Percentiles rank a stretch among this genome's conserved stretches.
phyloP scores from a whole-genome alignment of 768 basidiomycete species.

The Russula abietina region DNA sequence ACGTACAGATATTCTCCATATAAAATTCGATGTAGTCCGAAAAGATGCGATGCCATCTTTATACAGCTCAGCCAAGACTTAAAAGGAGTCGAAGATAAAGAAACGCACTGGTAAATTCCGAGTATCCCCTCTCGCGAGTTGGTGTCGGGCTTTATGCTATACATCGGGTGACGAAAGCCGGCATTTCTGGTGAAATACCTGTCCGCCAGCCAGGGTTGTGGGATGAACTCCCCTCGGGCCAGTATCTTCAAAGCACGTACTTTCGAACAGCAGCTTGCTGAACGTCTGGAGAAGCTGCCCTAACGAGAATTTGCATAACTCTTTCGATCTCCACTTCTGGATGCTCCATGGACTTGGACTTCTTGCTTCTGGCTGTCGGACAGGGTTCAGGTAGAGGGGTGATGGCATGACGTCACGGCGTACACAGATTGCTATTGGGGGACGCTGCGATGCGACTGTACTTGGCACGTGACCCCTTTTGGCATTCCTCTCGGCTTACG shows the following conservation, averaged over 20 bases:
- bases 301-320: slow-evolving; percentile 6
- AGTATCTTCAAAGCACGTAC: not conserved
- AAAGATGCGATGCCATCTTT: slow-evolving; percentile 5
- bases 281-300: slow-evolving; percentile 3
- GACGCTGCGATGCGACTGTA: too few species aligned
- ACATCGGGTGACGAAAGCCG: slow-evolving; percentile 54
- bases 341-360: slow-evolving; percentile 1
- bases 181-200: slow-evolving; percentile 52
- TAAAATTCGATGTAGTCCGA: not conserved
- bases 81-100: too few species aligned
- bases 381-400: not conserved
- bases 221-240: not conserved
- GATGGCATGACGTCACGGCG: not conserved
- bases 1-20: slow-evolving; percentile 1
- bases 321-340: not conserved
- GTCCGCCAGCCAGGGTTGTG: too few species aligned
- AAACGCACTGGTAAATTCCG: slow-evolving; percentile 51
- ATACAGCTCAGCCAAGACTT: not conserved
- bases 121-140: slow-evolving; percentile 51
- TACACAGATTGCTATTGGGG: too few species aligned
- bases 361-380: not conserved
- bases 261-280: slow-evolving; percentile 3
- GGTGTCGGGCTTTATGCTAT: slow-evolving; percentile 41
- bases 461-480: too few species aligned
- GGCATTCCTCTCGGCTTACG: too few species aligned